phyloP scores from a whole-genome alignment of 148 eudicot species.

The Cornus florida region DNA sequence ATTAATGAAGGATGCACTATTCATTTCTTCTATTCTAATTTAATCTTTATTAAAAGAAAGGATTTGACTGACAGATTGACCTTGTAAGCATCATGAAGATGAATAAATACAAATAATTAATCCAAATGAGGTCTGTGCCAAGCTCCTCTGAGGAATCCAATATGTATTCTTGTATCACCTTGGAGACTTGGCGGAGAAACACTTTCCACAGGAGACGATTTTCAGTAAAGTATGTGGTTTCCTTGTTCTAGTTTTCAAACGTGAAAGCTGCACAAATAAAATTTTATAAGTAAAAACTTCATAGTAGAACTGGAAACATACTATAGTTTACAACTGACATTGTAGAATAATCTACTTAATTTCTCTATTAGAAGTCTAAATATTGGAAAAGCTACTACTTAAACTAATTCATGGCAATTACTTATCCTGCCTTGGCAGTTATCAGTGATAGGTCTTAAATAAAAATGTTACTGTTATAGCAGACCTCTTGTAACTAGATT shows the following conservation, averaged over 20 bases:
- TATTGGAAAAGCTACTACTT: background rate
- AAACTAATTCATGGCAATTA: background rate
- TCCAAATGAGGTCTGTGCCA: conserved; percentile 19
- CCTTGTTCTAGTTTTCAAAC: conserved; percentile 54
- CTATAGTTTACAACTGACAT: too few relatives aligned
- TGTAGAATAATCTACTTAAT: background rate
- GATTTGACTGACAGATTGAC: conserved; percentile 8
- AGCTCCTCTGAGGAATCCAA: background rate
- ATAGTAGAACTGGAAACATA: background rate
- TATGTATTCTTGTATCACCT: conserved; percentile 34
- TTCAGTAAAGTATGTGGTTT: conserved; percentile 53
- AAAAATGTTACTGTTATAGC: too few relatives aligned
- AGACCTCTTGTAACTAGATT: too few relatives aligned
- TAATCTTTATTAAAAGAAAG: conserved; percentile 4
- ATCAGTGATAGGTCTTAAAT: too few relatives aligned
- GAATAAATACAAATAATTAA: conserved; percentile 19
- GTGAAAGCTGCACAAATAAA: conserved; percentile 57
- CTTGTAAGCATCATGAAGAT: conserved; percentile 22
- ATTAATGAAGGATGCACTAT: conserved; percentile 18
- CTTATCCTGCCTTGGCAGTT: background rate
- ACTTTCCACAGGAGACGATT: conserved; percentile 75
- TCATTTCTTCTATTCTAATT: conserved; percentile 18
- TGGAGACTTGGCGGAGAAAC: conserved; percentile 68
- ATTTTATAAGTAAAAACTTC: background rate
- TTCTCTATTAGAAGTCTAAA: background rate